These are phyloP conservation scores for Musa beccarii DNA, from an alignment of 176 grass and related monocot genomes.

Conservation along the genomic window DNA sequence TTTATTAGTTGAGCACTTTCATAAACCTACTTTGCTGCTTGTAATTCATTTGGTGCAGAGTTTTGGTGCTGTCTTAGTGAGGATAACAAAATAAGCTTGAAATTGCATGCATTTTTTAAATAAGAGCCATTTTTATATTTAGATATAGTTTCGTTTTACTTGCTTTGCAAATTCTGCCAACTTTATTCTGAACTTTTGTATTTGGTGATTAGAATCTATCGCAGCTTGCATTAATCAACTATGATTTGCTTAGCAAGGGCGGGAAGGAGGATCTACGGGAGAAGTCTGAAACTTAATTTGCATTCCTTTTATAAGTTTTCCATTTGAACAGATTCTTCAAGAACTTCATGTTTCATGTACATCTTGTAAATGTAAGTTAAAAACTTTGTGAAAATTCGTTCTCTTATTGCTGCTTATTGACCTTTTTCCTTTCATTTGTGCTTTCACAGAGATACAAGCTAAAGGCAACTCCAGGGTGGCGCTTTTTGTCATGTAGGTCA, in stretches of 20 bases:
- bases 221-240: constrained; percentile 96
- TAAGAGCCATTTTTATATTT: too few relatives aligned
- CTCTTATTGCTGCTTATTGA: neutral
- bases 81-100: too few relatives aligned
- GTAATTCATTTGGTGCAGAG: too few relatives aligned
- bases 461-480: constrained; percentile 10
- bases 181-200: constrained; percentile 13
- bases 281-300: constrained; percentile 50
- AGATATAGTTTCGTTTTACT: neutral
- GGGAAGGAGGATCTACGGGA: constrained; percentile 62
- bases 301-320: neutral
- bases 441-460: constrained; percentile 27
- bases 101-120: too few relatives aligned
- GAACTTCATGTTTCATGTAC: constrained; percentile 35
- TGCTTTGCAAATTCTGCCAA: neutral
- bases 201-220: constrained; percentile 69
- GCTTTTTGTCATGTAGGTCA: constrained; percentile 3
- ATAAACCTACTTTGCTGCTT: too few relatives aligned
- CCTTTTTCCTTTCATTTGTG: neutral
- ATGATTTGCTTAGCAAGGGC: constrained; percentile 93
- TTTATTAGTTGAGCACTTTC: too few relatives aligned
- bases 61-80: too few relatives aligned
- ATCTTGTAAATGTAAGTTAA: constrained; percentile 93
- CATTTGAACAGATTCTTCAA: constrained; percentile 29
- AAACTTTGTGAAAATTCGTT: neutral